Evolutionary conservation across 768 basidiomycete species (phyloP), one percentile per base, ranked within the genome.

Genomic region (Mycena galopus): DNA sequence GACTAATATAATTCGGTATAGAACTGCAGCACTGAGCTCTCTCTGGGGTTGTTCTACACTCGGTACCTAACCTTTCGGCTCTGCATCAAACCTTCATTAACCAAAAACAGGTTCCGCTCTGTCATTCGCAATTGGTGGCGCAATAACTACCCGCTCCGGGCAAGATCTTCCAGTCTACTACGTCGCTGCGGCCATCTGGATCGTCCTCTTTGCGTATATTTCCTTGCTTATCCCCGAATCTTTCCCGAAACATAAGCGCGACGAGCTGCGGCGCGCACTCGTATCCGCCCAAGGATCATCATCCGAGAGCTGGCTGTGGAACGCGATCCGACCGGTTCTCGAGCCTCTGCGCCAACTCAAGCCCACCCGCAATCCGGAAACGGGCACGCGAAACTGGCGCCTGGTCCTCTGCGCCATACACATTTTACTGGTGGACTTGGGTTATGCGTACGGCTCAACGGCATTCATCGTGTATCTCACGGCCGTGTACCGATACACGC

Each of bases 21-120:
- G 71, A 23, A 72, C 71, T 0, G 37, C 58, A 7, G 59, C 65
- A 9, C 47, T 72, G 1, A 72, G 71, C 65, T 62, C 71, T 12
- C 65, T 72, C 19, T 67, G 65, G 71, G 71, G 71, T 10, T 72
- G 71, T 65, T 72, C 71, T 0, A 67, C 71, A 2, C 53, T 72
- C 1, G 71, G 71, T n/a, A 42, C 8, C 58, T 16, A 23, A 11
- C 25, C 21, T 32, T 58, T 35, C 37, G 1, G 3, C 23, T 27
- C 30, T 10, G 14, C 14, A 16, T n/a, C 25, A 27, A 12, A 6
- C 21, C 12, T 29, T 27, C 37, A 51, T 47, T 57, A n/a, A 69
- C 21, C 16, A 21, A 21, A 27, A 33, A 11, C 39, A 71, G 70
- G 70, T 33, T 60, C 65, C 19, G 65, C 65, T 2, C 23, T 72